Evolutionary conservation across 106 monocot species (phyloP), one percentile per base, ranked within the genome.

Genomic region (Platanthera zijinensis): DNA sequence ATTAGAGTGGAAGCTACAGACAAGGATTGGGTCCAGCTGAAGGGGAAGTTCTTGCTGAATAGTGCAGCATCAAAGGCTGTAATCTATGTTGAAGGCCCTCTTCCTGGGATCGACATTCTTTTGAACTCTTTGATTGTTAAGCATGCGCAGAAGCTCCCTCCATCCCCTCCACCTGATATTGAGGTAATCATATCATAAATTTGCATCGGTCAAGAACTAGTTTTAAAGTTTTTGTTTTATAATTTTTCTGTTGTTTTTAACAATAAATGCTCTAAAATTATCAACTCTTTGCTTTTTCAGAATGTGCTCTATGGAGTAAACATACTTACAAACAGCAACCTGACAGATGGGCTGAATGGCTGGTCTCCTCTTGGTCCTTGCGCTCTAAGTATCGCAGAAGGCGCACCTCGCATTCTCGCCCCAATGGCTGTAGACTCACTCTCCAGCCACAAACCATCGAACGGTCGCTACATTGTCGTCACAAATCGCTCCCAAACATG

Each of bases 301-400:
- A 92, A 83, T 81, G 84, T 84, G 39, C 11, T 72, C n/a, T 87
- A 72, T 80, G 96, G 96, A 57, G 85, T 80, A 50, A 96, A 89
- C 74, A 84, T 96, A 84, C 80, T 96, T 25, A 82, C 87, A 45
- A 96, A 96, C 54, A 83, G 84, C 80, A 76, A 80, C 70, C 85
- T 96, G 51, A 83, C n/a, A 50, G 84, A 83, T 47, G 87, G 85
- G 10, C 80, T 96, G 12, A 77, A 84, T 28, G 80, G 83, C 15
- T 96, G 96, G 96, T 77, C 63, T 82, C 90, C 92, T 25, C 88
- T 93, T 50, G 96, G 96, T 22, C 78, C 90, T 3, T 96, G 96
- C 73, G 78, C 75, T 57, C 72, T 96, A 57, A 87, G 75, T 47
- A 47, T 96, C 14, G 74, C 49, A 30, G 15, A 72, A 19, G 90